Conservation (phyloP, 2,329 filamentous ascomycete genomes). For the Talaromyces sp. region DNA sequence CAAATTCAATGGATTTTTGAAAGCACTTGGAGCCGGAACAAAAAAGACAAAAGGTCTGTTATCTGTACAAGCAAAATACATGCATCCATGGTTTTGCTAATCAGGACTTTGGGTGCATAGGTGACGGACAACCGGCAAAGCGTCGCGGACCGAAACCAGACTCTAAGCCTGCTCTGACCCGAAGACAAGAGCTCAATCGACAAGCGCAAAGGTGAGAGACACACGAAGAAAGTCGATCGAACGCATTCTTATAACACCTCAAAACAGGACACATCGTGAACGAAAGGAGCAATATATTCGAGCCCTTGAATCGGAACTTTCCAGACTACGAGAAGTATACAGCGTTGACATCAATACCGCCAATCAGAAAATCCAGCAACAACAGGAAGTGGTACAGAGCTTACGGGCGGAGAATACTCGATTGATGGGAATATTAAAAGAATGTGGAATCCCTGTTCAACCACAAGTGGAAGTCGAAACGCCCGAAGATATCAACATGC, state of each 20-base stretch:
- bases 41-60: slow-evolving; percentile 69
- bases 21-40: slow-evolving; percentile 63
- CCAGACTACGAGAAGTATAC: slow-evolving; percentile 72
- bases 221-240: slow-evolving; percentile 16
- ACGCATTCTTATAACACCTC: not conserved
- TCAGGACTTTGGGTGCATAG: slow-evolving; percentile 9
- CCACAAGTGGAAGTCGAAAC: slow-evolving; percentile 25
- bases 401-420: slow-evolving; percentile 75
- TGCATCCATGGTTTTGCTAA: not conserved
- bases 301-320: slow-evolving; percentile 83
- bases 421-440: slow-evolving; percentile 60
- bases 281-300: slow-evolving; percentile 96
- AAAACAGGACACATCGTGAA: slow-evolving; percentile 81
- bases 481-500: slow-evolving; percentile 35
- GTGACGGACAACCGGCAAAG: slow-evolving; percentile 82
- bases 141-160: slow-evolving; percentile 92
- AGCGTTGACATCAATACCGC: slow-evolving; percentile 66
- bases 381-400: slow-evolving; percentile 71
- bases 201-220: slow-evolving; percentile 80
- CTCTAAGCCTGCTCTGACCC: slow-evolving; percentile 87
- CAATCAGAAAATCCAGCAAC: slow-evolving; percentile 50
- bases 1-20: slow-evolving; percentile 55
- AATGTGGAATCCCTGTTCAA: slow-evolving; percentile 58
- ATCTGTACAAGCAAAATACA: not conserved
- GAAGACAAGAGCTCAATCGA: slow-evolving; percentile 88